Base-by-base conservation (phyloP, 257 asterid species). In the Solanum piurae region DNA sequence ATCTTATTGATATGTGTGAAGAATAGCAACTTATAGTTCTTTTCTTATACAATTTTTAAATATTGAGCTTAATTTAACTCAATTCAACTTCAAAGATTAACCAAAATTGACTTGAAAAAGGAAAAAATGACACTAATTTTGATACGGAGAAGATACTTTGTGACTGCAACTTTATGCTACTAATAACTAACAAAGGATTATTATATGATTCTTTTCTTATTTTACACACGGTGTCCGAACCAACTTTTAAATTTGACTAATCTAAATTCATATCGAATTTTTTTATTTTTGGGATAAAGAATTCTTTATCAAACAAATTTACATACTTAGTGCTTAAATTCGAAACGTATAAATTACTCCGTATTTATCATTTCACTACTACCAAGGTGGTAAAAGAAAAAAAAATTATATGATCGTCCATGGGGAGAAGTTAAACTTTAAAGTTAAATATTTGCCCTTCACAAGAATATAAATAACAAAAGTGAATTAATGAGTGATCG, bases 161-260 rank as follows among this genome's bases (percentile, higher is more conserved):
- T 29, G 20, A 29, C 5, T 3, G 21, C 74, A 29, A 71, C 40
- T 72, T 72, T 34, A 34, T 18, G 25, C 37, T 34, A 72, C 14
- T 16, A 64, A 64, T n/a, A 18, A 72, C 37, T 72, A 72, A 10
- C 44, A 72, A 33, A 72, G 5, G 38, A 25, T 11, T 66, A 64
- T 7, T 55, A 21, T 25, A 66, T 66, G 73, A 66, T 66, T 11
- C 3, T 25, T 64, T 64, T 25, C 18, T 64, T 64, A 64, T 11
- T 25, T 64, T 25, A 5, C 18, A 10, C 7, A 10, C 0, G 1
- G 1, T 62, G 33, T n/a, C 3, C 3, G 0, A 9, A 11, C 0
- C 18, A 9, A n/a, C 0, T 64, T n/a, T n/a, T 12, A 5, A 64
- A 5, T 12, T 2, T 11, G 9, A 25, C 20, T 25, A 66, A 66